These are phyloP conservation scores for Cornus controversa DNA, from an alignment of 148 eudicot species.

Conservation along the genomic window DNA sequence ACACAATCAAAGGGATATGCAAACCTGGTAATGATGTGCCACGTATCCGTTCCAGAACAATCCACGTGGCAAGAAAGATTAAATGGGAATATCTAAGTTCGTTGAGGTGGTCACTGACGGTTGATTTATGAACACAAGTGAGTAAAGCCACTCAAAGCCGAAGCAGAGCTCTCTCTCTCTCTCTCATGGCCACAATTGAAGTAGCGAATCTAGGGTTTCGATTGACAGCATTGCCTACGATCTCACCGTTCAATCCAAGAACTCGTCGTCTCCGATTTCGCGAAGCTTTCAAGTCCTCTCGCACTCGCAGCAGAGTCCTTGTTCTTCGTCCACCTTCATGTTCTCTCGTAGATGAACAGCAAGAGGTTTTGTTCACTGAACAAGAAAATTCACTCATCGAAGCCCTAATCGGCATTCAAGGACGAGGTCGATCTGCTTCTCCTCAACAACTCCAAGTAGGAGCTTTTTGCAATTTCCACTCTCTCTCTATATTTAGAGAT, in stretches of 20 bases:
- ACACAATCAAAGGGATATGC: too few relatives aligned
- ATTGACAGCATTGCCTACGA: background rate
- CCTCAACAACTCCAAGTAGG: slow-evolving; percentile 64
- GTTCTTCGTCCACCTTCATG: slow-evolving; percentile 10
- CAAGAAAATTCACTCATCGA: slow-evolving; percentile 64
- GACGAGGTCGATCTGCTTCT: slow-evolving; percentile 90
- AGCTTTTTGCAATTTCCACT: background rate
- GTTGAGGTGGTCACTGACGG: background rate
- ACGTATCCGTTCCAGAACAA: background rate
- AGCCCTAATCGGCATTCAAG: slow-evolving; percentile 84
- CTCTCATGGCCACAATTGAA: slow-evolving; percentile 10
- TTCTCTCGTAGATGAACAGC: slow-evolving; percentile 25
- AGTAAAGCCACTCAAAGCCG: background rate
- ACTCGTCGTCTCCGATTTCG: background rate
- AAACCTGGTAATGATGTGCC: background rate
- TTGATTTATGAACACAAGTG: slow-evolving; percentile 6
- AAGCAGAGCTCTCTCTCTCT: background rate
- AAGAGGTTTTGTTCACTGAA: slow-evolving; percentile 37
- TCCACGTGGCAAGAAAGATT: background rate
- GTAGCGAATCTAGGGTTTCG: slow-evolving; percentile 12
- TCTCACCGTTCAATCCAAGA: background rate
- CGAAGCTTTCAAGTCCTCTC: background rate
- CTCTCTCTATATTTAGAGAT: background rate
- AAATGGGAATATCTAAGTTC: background rate
- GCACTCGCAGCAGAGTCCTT: background rate